phyloP scores from a whole-genome alignment of 306 rosid genomes.

The Arachis stenosperma region DNA sequence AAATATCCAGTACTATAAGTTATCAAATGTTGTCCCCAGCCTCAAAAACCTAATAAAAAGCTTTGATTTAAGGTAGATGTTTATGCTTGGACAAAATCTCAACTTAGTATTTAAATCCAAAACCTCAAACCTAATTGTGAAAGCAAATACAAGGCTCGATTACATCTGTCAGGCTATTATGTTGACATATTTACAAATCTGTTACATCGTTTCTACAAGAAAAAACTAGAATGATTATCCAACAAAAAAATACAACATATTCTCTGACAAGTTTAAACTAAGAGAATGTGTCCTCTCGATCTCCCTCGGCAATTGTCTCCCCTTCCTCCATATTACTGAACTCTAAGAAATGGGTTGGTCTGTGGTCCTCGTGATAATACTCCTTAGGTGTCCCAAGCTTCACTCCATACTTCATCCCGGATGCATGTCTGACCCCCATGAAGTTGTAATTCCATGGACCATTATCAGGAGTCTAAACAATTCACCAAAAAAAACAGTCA shows the following conservation, averaged over 20 bases:
- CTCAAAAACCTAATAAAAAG: no score
- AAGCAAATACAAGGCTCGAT: neutral
- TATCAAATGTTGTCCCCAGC: no score
- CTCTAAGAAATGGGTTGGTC: conserved; percentile 96
- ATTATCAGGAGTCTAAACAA: conserved; percentile 77
- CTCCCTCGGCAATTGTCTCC: conserved; percentile 74
- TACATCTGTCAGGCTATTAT: conserved; percentile 9
- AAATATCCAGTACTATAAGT: no score
- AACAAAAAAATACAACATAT: conserved; percentile 33
- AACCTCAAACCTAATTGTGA: conserved; percentile 1
- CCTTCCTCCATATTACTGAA: conserved; percentile 96
- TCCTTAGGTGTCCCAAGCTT: conserved; percentile 91
- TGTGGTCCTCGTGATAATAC: conserved; percentile 91
- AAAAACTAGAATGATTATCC: conserved; percentile 1
- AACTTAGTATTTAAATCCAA: neutral
- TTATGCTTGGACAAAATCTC: neutral
- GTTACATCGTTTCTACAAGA: conserved; percentile 18
- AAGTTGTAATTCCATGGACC: conserved; percentile 99
- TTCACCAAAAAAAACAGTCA: conserved; percentile 19
- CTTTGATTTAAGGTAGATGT: neutral
- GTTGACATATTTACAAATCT: conserved; percentile 34
- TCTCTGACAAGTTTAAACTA: conserved; percentile 23
- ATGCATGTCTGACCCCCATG: conserved; percentile 96
- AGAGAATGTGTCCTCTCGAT: conserved; percentile 82
- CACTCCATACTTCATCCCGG: conserved; percentile 88